These are phyloP conservation scores for Rhizopogon rudus DNA, from an alignment of 768 basidiomycete genomes.

Conservation along the genomic window DNA sequence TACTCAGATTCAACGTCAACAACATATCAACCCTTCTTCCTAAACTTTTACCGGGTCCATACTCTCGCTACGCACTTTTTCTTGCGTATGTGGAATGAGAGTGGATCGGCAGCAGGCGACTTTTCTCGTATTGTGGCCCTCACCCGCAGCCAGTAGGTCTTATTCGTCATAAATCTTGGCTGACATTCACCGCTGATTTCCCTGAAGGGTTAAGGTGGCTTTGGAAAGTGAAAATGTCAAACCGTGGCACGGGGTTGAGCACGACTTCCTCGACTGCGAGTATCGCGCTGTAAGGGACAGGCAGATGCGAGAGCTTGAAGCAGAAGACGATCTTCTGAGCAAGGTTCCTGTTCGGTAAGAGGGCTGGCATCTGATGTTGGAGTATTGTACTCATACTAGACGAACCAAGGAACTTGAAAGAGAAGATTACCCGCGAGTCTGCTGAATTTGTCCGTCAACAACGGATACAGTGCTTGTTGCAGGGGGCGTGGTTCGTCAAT, in stretches of 20 bases:
- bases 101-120: slow-evolving; percentile 70
- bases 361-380: not conserved
- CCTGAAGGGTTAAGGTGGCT: slow-evolving; percentile 65
- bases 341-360: slow-evolving; percentile 82
- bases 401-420: slow-evolving; percentile 66
- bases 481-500: slow-evolving; percentile 92
- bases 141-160: slow-evolving; percentile 77
- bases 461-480: slow-evolving; percentile 79
- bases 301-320: slow-evolving; percentile 87
- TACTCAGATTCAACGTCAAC: slow-evolving; percentile 66
- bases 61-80: slow-evolving; percentile 80
- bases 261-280: slow-evolving; percentile 75
- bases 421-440: slow-evolving; percentile 84
- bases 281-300: slow-evolving; percentile 83
- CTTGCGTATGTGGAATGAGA: slow-evolving; percentile 90
- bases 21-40: slow-evolving; percentile 81
- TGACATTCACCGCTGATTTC: slow-evolving; percentile 1
- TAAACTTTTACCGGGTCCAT: slow-evolving; percentile 81
- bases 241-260: slow-evolving; percentile 81
- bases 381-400: slow-evolving; percentile 2
- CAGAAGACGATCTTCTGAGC: slow-evolving; percentile 81
- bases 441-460: slow-evolving; percentile 88
- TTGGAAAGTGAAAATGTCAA: slow-evolving; percentile 69
- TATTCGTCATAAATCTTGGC: slow-evolving; percentile 1
- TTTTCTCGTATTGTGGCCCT: slow-evolving; percentile 75